Evolutionary conservation across 2,329 filamentous ascomycete genomes (phyloP).

Genomic region (Talaromyces funiculosus): DNA sequence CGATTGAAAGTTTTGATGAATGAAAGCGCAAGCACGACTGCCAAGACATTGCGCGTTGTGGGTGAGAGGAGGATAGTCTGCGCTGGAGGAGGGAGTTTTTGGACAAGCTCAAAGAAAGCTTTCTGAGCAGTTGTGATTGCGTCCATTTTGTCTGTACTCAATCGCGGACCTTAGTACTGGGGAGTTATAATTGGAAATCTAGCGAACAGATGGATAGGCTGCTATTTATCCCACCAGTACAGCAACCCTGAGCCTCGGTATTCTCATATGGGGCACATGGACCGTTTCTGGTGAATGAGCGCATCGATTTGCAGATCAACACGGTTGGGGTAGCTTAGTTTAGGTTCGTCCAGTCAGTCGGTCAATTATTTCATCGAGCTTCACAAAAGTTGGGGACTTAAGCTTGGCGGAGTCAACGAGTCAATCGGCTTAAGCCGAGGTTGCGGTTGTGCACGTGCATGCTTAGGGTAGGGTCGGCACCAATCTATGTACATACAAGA

Average conservation of each 20-base stretch:
- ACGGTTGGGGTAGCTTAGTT: neutral
- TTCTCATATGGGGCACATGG: neutral
- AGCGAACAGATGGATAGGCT: neutral
- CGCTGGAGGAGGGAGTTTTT: constrained; percentile 23
- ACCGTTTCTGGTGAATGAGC: neutral
- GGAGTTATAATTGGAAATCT: neutral
- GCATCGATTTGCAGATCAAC: neutral
- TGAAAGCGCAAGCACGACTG: constrained; percentile 20
- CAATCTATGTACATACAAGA: neutral
- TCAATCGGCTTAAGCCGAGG: neutral
- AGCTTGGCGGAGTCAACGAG: neutral
- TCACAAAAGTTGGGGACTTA: neutral
- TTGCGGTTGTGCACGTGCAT: neutral
- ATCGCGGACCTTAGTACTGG: no score
- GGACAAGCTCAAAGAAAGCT: neutral
- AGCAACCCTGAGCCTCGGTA: neutral
- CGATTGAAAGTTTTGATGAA: constrained; percentile 26
- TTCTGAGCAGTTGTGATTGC: neutral
- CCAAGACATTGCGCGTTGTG: constrained; percentile 25
- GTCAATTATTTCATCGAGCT: neutral
- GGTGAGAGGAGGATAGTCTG: constrained; percentile 25
- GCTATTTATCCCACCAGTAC: neutral
- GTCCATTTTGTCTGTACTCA: neutral
- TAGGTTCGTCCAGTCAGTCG: neutral
- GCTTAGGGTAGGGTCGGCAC: neutral